Base-by-base conservation (phyloP, 2,329 filamentous ascomycete genomes). In the Diaporthe vaccinii region DNA sequence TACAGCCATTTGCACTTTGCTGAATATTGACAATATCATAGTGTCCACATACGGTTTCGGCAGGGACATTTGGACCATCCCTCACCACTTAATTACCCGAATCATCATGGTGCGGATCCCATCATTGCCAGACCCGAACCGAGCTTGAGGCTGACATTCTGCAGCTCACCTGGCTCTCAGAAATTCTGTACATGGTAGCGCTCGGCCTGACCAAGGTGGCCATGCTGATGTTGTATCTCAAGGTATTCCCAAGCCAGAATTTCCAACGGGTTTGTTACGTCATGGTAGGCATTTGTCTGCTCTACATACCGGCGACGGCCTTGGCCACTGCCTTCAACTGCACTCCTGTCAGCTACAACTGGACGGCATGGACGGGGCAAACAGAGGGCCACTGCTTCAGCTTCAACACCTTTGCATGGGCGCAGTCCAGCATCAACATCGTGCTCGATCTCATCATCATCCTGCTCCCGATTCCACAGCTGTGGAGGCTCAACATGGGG, bases 401-500 rank as follows among this genome's bases (percentile, higher is more conserved):
- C 17, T 59, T 36, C 61, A 58, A 51, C 41, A 36, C 36, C 22
- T 70, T 70, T 22, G 51, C 51, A 28, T 69, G 39, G 51, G 41
- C 51, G 28, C 39, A 51, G 22, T 39, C 51, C 17, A 59, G 34
- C 61, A 39, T 51, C 39, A 31, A 58, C 34, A 51, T 74, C 31
- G 15, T 74, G 65, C 65, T 68, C 12, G 65, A 68, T 20, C 65
- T 68, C n/a, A 25, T 41, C 15, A 46, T 69, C 51, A 74, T 69
- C 28, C 28, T 39, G 22, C 62, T 69, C 6, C 53, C 72, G 39
- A 55, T 69, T 9, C 53, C 51, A 41, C 61, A 59, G 39, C 25
- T 67, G n/a, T 74, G 39, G 53, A 69, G 57, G 51, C 72, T 72
- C 28, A 68, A 68, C 15, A 68, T 68, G 65, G 65, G 65, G 65